Base-by-base conservation (phyloP, 768 basidiomycete genomes). In the Sistotremastrum suecicum region DNA sequence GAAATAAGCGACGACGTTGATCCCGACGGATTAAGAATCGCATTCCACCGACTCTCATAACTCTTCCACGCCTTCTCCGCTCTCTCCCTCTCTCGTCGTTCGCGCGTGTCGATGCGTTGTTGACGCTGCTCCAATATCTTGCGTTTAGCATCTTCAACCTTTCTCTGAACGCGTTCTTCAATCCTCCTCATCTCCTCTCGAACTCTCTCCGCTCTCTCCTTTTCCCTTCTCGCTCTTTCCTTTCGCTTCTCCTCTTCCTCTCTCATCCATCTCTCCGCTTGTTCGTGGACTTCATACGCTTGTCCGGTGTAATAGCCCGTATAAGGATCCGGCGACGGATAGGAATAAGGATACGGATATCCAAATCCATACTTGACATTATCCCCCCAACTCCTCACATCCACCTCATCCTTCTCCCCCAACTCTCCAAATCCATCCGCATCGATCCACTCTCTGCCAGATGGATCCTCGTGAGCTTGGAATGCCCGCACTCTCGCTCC, bases 21-120 rank as follows among this genome's bases (percentile, higher is more conserved):
- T 20, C 36, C 41, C 41, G 9, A 39, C 38, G 5, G 61, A 55
- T 31, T 20, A 20, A 60, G 53, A 48, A 84, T 56, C 48, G 60
- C 60, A n/a, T 62, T 54, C 85, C 84, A 88, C 47, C 72, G 68
- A 34, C 62, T 59, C 59, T 88, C 82, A 61, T 88, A 83, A 42
- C 53, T 59, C 41, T 60, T 53, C 82, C 82, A 85, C 4, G 75
- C 75, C 54, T 74, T 70, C 56, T 53, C 59, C 49, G 58, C 49
- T 42, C 50, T 56, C 55, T 65, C 57, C 47, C 53, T 53, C 48
- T 47, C 50, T 59, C 60, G 50, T 60, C 62, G 52, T 61, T 58
- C 50, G 65, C 66, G 12, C 53, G 55, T 43, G 59, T 52, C 33
- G 58, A 42, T 11, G 33, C 29, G 58, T 56, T 61, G 60, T 46